Evolutionary conservation across 2,329 filamentous ascomycete species (phyloP), one percentile per base, ranked within the genome.

Genomic region (Apiospora arundinis): DNA sequence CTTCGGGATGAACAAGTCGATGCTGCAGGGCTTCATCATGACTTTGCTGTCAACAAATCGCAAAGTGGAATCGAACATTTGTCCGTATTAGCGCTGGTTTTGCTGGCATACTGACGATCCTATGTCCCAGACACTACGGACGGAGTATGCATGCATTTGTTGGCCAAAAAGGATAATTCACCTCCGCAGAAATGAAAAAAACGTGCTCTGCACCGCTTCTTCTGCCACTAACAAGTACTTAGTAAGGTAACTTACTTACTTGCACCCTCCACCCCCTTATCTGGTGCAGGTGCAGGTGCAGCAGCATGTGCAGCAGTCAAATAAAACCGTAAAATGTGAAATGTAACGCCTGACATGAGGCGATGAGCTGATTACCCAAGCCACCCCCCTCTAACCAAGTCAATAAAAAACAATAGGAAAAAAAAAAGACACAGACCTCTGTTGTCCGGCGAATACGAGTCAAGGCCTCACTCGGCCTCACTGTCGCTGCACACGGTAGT

Each of bases 41-140:
- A 4, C 18, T 40, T 40, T 40, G 8, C 16, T 23, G 40, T 40
- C 32, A 32, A 63, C 56, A 63, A 40, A 5, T 63, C 21, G 56
- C 56, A n/a, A 48, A 8, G 16, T 37, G 28, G 56, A 9, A 63
- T 56, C 49, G 12, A 11, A 40, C 9, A 2, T 40, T n/a, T 16
- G 18, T 63, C 18, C 23, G 37, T n/a, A 5, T n/a, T 63, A 40
- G 56, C 56, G 32, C 32, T 63, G 56, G 56, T 40, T n/a, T n/a
- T 12, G 28, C 18, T 40, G 28, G 56, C 21, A 40, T 63, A 63
- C 56, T 63, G 56, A 63, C 56, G 56, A 63, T 63, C 32, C 18
- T 32, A 40, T 63, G 56, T 40, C 21, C 52, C 18, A 63, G 56
- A 60, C 52, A 60, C 28, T 6, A 32, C 32, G 32, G 32, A 32